These are phyloP conservation scores for Hyphopichia fennica DNA, from an alignment of 1,139 yeast species.

Conservation along the genomic window DNA sequence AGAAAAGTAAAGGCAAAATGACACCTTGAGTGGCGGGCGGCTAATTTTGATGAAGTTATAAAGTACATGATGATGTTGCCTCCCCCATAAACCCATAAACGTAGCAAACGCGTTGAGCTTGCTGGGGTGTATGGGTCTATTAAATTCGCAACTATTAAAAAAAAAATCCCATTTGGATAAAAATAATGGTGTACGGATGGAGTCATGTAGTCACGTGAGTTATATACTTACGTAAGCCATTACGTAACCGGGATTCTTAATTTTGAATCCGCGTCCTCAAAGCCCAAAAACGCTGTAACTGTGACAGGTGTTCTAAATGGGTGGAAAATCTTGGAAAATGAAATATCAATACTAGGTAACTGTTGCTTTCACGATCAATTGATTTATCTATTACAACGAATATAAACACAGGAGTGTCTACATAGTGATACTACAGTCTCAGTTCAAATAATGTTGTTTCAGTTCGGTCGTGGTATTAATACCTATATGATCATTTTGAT, in stretches of 20 bases:
- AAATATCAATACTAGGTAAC: no score
- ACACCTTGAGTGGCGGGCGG: background rate
- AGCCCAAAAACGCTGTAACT: background rate
- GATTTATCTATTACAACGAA: background rate
- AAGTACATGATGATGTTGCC: background rate
- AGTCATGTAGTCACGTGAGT: no score
- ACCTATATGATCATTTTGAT: background rate
- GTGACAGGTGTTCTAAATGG: background rate
- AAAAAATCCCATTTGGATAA: no score
- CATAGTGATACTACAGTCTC: background rate
- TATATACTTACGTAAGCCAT: no score
- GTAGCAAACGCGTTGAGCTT: background rate
- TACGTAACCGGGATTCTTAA: background rate
- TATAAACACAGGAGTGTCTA: background rate
- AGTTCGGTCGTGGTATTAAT: background rate
- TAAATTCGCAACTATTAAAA: background rate
- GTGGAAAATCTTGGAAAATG: no score
- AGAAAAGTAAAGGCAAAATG: background rate
- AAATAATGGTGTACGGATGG: background rate
- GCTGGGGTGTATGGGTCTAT: background rate
- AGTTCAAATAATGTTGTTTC: conserved; percentile 1
- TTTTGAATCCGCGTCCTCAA: background rate
- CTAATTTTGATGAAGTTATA: background rate
- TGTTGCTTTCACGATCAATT: background rate
- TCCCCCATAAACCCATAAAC: no score